Percentiles rank a stretch among this genome's conserved stretches.
These are phyloP conservation scores for Suillus alpinus DNA, from an alignment of 768 basidiomycete genomes.

Conservation along the genomic window DNA sequence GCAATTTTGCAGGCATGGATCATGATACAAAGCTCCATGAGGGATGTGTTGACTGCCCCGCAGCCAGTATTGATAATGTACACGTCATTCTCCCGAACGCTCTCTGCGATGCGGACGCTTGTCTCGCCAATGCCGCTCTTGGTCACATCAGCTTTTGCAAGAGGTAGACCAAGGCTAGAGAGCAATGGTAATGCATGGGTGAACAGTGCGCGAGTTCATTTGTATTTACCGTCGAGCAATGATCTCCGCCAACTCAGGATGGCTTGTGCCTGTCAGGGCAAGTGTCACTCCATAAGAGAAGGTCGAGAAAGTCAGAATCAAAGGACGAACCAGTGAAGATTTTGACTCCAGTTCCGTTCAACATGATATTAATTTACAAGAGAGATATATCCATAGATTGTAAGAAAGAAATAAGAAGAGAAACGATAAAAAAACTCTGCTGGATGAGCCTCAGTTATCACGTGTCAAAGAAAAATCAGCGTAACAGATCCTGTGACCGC, in stretches of 20 bases:
- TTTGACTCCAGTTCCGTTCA: constrained; percentile 57
- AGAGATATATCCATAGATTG: constrained; percentile 1
- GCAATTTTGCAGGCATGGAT: constrained; percentile 99
- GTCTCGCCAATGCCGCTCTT: constrained; percentile 91
- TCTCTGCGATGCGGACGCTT: constrained; percentile 87
- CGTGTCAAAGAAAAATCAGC: not conserved
- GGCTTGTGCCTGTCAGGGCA: constrained; percentile 74
- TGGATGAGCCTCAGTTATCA: constrained; percentile 11
- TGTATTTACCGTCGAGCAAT: constrained; percentile 80
- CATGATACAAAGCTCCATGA: constrained; percentile 99
- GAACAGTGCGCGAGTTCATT: constrained; percentile 11
- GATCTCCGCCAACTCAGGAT: constrained; percentile 91
- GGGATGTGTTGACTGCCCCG: constrained; percentile 82
- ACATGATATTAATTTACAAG: constrained; percentile 34
- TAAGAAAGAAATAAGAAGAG: constrained; percentile 10
- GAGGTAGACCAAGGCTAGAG: constrained; percentile 80
- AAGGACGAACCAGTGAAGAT: constrained; percentile 50
- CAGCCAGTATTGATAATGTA: constrained; percentile 97
- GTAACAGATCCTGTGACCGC: not conserved
- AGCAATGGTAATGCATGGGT: constrained; percentile 21
- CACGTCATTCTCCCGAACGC: constrained; percentile 96
- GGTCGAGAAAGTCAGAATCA: not conserved
- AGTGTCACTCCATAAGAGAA: not conserved
- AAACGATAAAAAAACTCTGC: constrained; percentile 4
- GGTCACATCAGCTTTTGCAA: constrained; percentile 85